Base-by-base conservation (phyloP, 768 basidiomycete species). In the Boletales sp. region DNA sequence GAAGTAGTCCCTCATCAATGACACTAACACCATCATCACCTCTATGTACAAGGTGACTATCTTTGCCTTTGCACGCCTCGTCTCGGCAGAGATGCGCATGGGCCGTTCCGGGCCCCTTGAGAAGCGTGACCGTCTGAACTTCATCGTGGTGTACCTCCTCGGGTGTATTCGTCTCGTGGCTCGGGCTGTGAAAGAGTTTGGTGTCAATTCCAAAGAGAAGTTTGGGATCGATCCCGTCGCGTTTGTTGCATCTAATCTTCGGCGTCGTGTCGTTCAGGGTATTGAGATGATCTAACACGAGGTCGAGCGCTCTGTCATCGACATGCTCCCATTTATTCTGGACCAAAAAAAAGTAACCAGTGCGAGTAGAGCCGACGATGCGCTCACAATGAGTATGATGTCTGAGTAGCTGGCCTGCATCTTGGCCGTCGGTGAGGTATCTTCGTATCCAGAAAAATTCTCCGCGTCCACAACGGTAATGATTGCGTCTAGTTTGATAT, bases 351-450 rank as follows among this genome's bases (percentile, higher is more conserved):
- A 52, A 30, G 55, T 27, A 55, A 29, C n/a, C n/a, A 18, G 43
- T 35, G 40, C 21, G 21, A 21, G 35, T 8, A 45, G n/a, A 21
- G 46, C 51, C 19, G n/a, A 29, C 24, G 32, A 21, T 17, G 5
- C 12, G 74, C 84, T 51, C 52, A 90, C 89, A 47, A 97, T 80
- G 27, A 97, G 73, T 50, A 97, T 82, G 35, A 94, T 76, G 64
- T 97, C 94, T 4, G 94, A 93, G 65, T 95, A 97, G 62, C 87
- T 87, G n/a, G 94, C 90, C 72, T 91, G 86, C 85, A 95, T 92
- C 64, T 82, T 90, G 18, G 94, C 93, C 1, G 94, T 94, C 0
- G 90, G 86, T 8, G 88, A 91, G 0, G 82, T 86, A 63, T 97
- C 94, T 62, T 97, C 94, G 66, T 97, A 97, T 4, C 94, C 94